Base-by-base conservation (phyloP, 306 rosid species). In the Dalbergia cochinchinensis region DNA sequence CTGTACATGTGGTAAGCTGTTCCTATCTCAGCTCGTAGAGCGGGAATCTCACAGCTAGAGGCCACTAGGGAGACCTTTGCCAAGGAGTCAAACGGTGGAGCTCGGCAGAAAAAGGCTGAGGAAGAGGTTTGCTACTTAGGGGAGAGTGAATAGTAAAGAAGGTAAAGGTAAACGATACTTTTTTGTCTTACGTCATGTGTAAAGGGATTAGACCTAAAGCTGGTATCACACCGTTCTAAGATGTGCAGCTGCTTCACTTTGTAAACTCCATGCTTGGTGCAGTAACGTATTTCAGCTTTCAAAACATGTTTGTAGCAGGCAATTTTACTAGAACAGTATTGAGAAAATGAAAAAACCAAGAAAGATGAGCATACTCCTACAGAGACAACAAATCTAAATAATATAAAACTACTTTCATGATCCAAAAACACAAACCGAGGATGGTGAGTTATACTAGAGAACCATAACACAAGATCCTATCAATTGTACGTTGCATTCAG, bases 391-490 rank as follows among this genome's bases (percentile, higher is more conserved):
- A 37, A 50, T 42, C 57, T 8, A 63, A 77, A 66, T 54, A 67
- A 19, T 67, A 57, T 57, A 31, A 20, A 11, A 42, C n/a, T 22
- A 44, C 11, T 19, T 14, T 39, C 26, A 59, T 42, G 55, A 57
- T 14, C 67, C 70, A 33, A 47, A 76, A 18, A 63, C 5, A 76
- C 47, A 50, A 6, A 74, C 31, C 2, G 31, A 26, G 76, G 64
- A 59, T 42, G 50, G 22, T 59, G 20, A 70, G 26, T 61, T 60
- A 41, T 60, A 60, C 66, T 58, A 33, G 50, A 82, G 26, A 69
- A 75, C 15, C 53, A 75, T 74, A 58, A 37, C 20, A 60, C 39
- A 19, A 19, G 42, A 48, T 6, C 20, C 19, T 59, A 39, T 15
- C 48, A 71, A 22, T 35, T 11, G 14, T 14, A 65, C 47, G 58